Evolutionary conservation across 2,329 filamentous ascomycete species (phyloP).

Genomic region (Neocatenulostroma microsporum): DNA sequence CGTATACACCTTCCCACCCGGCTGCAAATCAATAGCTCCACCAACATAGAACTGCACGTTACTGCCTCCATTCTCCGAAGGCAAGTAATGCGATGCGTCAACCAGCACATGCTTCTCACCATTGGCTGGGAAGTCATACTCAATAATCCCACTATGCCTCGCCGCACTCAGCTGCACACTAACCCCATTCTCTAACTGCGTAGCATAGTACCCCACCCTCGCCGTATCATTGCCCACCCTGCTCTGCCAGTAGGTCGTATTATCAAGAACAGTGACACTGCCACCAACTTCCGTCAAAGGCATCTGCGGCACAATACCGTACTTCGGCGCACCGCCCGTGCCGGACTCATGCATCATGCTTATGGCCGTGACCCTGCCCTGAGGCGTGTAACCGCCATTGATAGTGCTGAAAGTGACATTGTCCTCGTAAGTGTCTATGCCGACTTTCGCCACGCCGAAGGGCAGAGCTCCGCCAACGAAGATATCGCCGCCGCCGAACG

Average conservation of each 20-base stretch:
- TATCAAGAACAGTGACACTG: constrained; percentile 33
- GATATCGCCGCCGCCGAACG: constrained; percentile 38
- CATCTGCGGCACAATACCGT: constrained; percentile 54
- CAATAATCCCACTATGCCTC: constrained; percentile 51
- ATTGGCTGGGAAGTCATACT: constrained; percentile 50
- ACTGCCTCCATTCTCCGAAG: constrained; percentile 41
- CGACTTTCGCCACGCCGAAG: constrained; percentile 39
- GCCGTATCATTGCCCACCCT: constrained; percentile 34
- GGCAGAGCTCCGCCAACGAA: constrained; percentile 37
- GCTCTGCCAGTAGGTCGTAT: constrained; percentile 33
- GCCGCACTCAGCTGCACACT: constrained; percentile 51
- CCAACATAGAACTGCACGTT: constrained; percentile 52
- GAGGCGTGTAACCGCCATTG: constrained; percentile 35
- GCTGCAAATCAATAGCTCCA: constrained; percentile 48
- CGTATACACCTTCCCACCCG: constrained; percentile 44
- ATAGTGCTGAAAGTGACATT: constrained; percentile 29
- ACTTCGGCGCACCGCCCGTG: constrained; percentile 62
- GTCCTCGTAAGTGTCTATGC: constrained; percentile 33
- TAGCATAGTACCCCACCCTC: constrained; percentile 55
- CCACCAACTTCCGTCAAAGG: constrained; percentile 37
- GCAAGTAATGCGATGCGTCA: constrained; percentile 58
- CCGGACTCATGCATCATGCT: constrained; percentile 57
- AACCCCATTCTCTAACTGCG: constrained; percentile 49
- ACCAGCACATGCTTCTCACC: constrained; percentile 46
- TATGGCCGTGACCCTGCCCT: constrained; percentile 29